Percentiles rank a stretch among this genome's conserved stretches.
These are phyloP conservation scores for Aspergillus fischeri DNA, from an alignment of 2,329 filamentous ascomycete genomes.

Conservation along the genomic window DNA sequence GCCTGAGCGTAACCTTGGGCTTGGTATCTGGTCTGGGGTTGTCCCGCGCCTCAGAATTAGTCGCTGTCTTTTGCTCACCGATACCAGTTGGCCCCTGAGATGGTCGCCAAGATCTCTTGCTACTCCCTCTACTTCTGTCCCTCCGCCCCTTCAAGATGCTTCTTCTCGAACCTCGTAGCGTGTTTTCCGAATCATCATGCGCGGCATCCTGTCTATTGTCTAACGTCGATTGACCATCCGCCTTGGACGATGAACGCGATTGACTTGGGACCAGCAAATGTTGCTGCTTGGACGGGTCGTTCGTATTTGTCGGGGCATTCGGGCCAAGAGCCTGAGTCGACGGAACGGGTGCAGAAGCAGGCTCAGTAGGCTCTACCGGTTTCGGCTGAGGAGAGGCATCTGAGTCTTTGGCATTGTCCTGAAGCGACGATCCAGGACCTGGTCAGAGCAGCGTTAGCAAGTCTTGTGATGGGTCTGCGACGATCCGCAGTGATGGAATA, in stretches of 20 bases:
- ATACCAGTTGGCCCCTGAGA: slow-evolving; percentile 30
- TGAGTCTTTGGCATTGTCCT: slow-evolving; percentile 17
- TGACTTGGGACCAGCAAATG: slow-evolving; percentile 34
- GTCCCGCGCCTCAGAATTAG: slow-evolving; percentile 28
- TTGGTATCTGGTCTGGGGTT: slow-evolving; percentile 37
- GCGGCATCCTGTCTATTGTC: slow-evolving; percentile 31
- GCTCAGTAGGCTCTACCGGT: slow-evolving; percentile 11
- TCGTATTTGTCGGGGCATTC: slow-evolving; percentile 12
- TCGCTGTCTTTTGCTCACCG: slow-evolving; percentile 29
- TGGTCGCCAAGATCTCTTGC: slow-evolving; percentile 36
- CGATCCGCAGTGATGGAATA: not conserved
- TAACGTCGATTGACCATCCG: slow-evolving; percentile 31
- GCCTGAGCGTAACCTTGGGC: slow-evolving; percentile 35
- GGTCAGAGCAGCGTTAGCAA: slow-evolving; percentile 11
- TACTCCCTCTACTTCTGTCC: slow-evolving; percentile 66
- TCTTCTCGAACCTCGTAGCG: slow-evolving; percentile 61
- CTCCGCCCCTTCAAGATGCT: slow-evolving; percentile 61
- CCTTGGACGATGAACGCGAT: slow-evolving; percentile 37
- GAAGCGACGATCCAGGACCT: slow-evolving; percentile 25
- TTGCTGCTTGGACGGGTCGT: slow-evolving; percentile 33
- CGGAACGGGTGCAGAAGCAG: slow-evolving; percentile 11
- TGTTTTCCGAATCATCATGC: slow-evolving; percentile 49
- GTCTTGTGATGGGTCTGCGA: not conserved
- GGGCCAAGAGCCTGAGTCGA: slow-evolving; percentile 12
- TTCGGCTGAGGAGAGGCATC: slow-evolving; percentile 21